phyloP scores from a whole-genome alignment of 306 rosid species.

The Ziziphus jujuba region DNA sequence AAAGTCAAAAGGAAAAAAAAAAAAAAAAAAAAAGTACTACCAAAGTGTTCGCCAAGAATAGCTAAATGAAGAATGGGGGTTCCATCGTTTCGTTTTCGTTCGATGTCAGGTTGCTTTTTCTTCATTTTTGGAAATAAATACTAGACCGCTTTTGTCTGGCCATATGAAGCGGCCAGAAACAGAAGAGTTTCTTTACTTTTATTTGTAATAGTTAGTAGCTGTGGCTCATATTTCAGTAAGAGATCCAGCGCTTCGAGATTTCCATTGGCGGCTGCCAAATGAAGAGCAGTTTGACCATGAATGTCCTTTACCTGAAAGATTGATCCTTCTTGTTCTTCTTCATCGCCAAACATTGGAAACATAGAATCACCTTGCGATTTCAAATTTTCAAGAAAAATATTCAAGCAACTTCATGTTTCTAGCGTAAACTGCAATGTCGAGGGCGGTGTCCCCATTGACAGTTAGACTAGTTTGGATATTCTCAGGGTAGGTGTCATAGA shows the following conservation, averaged over 20 bases:
- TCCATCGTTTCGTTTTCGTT: background rate
- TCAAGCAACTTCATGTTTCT: background rate
- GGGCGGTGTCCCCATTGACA: conserved; percentile 3
- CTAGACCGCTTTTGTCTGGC: background rate
- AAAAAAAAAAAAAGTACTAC: background rate
- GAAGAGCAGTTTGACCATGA: conserved; percentile 5
- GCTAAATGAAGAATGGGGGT: conserved; percentile 32
- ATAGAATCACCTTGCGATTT: no score
- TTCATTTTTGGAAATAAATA: background rate
- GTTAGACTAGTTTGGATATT: background rate
- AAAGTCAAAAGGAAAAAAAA: background rate
- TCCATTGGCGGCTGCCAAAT: conserved; percentile 19
- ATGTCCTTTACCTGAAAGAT: background rate
- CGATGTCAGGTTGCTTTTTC: background rate
- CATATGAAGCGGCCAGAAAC: conserved; percentile 21
- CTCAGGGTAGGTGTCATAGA: background rate
- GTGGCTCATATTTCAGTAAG: background rate
- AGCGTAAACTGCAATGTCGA: conserved; percentile 15
- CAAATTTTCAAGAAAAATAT: background rate
- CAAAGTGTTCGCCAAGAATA: conserved; percentile 23
- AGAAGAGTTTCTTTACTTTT: conserved; percentile 19
- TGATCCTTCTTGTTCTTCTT: no score
- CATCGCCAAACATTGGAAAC: no score
- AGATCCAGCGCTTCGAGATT: background rate
- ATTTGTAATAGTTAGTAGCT: background rate